Conservation (phyloP, 768 basidiomycete genomes). For the Tulasnella sp. region DNA sequence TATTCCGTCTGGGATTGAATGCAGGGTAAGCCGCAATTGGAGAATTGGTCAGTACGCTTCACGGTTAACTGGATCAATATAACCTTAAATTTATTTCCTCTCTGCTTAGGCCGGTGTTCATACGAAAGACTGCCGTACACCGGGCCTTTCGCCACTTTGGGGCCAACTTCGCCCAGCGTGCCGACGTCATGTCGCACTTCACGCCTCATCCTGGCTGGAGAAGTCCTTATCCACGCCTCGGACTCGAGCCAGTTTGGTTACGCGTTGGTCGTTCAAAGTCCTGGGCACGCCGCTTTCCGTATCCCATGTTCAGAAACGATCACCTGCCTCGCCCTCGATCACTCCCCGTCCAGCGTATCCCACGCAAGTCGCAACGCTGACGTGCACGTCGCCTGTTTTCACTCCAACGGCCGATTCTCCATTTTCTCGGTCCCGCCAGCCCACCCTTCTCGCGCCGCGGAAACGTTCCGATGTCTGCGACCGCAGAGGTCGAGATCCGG, state of each 20-base stretch:
- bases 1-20: background rate
- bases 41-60: background rate
- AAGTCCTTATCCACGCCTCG: background rate
- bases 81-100: background rate
- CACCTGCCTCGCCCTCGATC: conserved; percentile 68
- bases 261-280: background rate
- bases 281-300: background rate
- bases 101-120: background rate
- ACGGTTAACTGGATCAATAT: background rate
- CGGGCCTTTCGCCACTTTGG: background rate
- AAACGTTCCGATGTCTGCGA: conserved; percentile 31
- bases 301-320: conserved; percentile 38
- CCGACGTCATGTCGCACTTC: background rate
- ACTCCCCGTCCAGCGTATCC: conserved; percentile 53
- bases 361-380: conserved; percentile 34
- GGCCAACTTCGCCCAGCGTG: background rate
- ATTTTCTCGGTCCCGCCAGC: conserved; percentile 55
- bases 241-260: background rate
- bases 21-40: conserved; percentile 26
- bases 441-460: conserved; percentile 44
- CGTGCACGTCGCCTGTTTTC: conserved; percentile 53
- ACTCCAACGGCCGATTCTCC: conserved; percentile 66
- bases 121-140: background rate
- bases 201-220: conserved; percentile 17
- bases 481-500: background rate